phyloP scores from a whole-genome alignment of 805 yeast species.

The Yamadazyma nakazawae region DNA sequence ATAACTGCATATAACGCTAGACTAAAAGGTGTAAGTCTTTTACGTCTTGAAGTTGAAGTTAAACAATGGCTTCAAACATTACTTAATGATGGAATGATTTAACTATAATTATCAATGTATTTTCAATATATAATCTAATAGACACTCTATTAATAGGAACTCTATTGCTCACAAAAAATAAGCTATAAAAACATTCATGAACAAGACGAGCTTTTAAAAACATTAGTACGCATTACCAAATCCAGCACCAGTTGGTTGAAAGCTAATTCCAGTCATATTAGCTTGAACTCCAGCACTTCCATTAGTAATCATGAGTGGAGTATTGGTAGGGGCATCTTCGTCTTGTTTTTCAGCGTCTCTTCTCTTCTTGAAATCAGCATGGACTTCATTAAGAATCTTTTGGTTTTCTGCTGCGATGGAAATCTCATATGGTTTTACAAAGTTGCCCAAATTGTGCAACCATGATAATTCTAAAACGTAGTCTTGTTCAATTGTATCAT shows the following conservation, averaged over 20 bases:
- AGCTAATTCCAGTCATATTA: constrained; percentile 49
- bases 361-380: constrained; percentile 69
- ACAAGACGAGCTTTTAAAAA: constrained; percentile 1
- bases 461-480: constrained; percentile 86
- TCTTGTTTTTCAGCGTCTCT: constrained; percentile 52
- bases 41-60: not conserved
- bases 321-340: constrained; percentile 48
- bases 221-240: constrained; percentile 48
- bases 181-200: not conserved
- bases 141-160: not conserved
- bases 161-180: not conserved
- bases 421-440: constrained; percentile 88
- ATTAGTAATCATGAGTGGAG: constrained; percentile 79
- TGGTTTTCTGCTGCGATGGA: constrained; percentile 79
- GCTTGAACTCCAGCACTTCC: constrained; percentile 43
- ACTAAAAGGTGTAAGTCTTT: not conserved
- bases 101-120: not conserved
- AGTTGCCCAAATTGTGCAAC: constrained; percentile 81
- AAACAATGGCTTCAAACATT: constrained; percentile 1
- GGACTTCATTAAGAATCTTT: constrained; percentile 58
- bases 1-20: not conserved
- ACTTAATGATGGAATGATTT: constrained; percentile 1
- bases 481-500: constrained; percentile 75
- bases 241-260: constrained; percentile 70
- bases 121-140: not conserved